Base-by-base conservation (phyloP, 179 eudicot genomes). In the Spinacia oleracea region DNA sequence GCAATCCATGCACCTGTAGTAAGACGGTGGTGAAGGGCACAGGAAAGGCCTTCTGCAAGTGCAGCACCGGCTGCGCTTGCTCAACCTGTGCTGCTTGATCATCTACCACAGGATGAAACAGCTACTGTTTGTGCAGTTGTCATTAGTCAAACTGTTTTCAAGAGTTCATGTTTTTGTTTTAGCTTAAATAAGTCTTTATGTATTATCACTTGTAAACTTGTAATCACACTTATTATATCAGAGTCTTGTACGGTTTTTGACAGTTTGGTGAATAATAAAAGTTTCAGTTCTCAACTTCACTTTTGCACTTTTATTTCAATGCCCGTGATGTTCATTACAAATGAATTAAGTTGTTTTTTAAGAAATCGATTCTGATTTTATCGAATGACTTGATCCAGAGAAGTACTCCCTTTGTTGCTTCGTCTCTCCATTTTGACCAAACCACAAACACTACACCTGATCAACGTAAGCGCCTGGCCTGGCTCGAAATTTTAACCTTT, bases 1-100 rank as follows among this genome's bases (percentile, higher is more conserved):
- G 93, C 85, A 91, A 88, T 69, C 88, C 90, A 0, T 87, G 88
- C 66, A 66, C 74, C 29, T 83, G 88, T 69, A 12, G 72, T 5
- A 77, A 75, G 74, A 73, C 56, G 1, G 84, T 66, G 65, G 62
- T 50, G 0, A 42, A 32, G 40, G 84, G 76, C 29, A 60, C 74
- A 3, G 85, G 87, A 34, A 82, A 80, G 79, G 84, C 77, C 43
- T 74, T 59, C 58, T 85, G 88, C 83, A 81, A 76, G 67, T 87
- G 90, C 23, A 81, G 84, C 1, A 5, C 71, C 1, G 78, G 73
- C 4, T 83, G 88, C 72, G 18, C 46, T 72, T 85, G 86, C 76
- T 27, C 80, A 1, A 58, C 82, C 1, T 83, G 88, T 53, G 69
- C 85, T 32, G 65, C 84, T 38, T 85, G 29, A 81, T 66, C n/a